phyloP scores from a whole-genome alignment of 176 grass and related monocot species.

The Ensete ventricosum region DNA sequence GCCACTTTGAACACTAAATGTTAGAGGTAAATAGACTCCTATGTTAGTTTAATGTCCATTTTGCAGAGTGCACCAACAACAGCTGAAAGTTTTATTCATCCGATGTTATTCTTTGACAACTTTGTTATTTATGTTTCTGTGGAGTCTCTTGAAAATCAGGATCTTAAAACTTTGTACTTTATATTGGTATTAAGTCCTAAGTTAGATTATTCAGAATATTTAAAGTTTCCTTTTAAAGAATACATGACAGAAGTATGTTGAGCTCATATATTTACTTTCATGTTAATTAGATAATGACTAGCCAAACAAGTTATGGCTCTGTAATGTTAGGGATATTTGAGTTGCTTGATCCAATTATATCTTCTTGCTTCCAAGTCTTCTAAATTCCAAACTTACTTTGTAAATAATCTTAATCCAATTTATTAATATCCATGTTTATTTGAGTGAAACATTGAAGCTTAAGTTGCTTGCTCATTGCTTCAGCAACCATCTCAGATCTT shows the following conservation, averaged over 20 bases:
- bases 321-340: not conserved
- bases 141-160: not conserved
- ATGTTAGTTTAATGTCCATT: too few species aligned
- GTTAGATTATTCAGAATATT: too few species aligned
- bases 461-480: not conserved
- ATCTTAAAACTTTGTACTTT: not conserved
- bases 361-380: not conserved
- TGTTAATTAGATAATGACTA: not conserved
- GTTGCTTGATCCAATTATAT: not conserved
- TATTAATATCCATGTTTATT: not conserved
- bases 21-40: too few species aligned
- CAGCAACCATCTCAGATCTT: not conserved
- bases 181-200: too few species aligned
- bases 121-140: too few species aligned
- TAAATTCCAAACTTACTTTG: not conserved
- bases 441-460: not conserved
- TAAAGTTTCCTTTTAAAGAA: not conserved
- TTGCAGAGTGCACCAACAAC: too few species aligned
- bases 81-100: too few species aligned
- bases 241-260: not conserved
- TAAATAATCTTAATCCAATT: not conserved
- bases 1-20: too few species aligned
- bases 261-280: not conserved
- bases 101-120: too few species aligned
- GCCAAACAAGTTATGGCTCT: not conserved